Evolutionary conservation across 805 yeast genomes (phyloP).

Genomic region (Maudiozyma saulgeensis): DNA sequence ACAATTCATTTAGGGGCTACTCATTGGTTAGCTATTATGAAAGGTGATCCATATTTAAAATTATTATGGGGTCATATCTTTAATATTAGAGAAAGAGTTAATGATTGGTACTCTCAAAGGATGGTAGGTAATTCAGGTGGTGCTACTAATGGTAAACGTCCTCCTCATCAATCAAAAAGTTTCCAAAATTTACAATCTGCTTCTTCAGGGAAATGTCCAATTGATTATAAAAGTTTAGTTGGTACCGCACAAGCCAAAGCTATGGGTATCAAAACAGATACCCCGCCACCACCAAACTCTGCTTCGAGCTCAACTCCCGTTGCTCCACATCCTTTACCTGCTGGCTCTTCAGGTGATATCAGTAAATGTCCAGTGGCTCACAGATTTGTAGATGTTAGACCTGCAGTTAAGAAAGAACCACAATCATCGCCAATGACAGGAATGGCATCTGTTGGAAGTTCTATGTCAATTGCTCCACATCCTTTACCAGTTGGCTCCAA

Average conservation of each 20-base stretch:
- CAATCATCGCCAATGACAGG: background rate
- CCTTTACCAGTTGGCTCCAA: constrained; percentile 3
- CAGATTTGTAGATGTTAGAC: constrained; percentile 1
- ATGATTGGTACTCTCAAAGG: constrained; percentile 27
- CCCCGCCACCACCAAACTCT: background rate
- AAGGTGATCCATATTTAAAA: constrained; percentile 48
- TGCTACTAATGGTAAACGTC: background rate
- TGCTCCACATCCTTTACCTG: constrained; percentile 6
- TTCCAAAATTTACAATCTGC: constrained; percentile 2
- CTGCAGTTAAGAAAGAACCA: background rate
- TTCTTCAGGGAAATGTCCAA: constrained; percentile 17
- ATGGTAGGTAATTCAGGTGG: background rate
- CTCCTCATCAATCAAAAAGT: constrained; percentile 1
- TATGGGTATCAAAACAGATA: background rate
- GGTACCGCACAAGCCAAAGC: background rate
- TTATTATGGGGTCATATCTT: constrained; percentile 45
- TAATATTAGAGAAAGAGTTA: constrained; percentile 32
- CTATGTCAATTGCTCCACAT: too few species aligned
- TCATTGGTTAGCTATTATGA: constrained; percentile 50
- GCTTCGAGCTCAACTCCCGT: background rate
- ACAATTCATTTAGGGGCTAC: constrained; percentile 42
- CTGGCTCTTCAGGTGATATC: constrained; percentile 1
- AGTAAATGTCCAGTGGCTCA: constrained; percentile 15
- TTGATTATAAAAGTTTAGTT: constrained; percentile 7
- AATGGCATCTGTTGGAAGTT: too few species aligned